Base-by-base conservation (phyloP, 2,329 filamentous ascomycete genomes). In the Pyrenochaeta sp. region DNA sequence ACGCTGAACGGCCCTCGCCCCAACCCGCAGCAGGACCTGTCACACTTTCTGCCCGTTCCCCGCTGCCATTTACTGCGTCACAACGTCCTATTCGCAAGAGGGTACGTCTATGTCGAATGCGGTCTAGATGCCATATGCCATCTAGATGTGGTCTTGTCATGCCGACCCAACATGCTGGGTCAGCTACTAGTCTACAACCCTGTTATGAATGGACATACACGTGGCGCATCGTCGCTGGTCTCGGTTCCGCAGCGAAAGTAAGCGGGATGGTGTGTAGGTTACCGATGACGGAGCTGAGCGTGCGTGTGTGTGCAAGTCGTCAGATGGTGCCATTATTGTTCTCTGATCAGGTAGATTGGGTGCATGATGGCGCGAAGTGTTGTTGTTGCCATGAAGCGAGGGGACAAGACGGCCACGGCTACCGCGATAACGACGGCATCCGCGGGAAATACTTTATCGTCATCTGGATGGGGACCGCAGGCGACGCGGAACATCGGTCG, bases 221-320 rank as follows among this genome's bases (percentile, higher is more conserved):
- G 73, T 75, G 73, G 69, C 73, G 64, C n/a, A 56, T 64, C 52
- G 54, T 68, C 51, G 67, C 60, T 75, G 69, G 72, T 50, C 53
- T 58, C 48, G 49, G 51, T 55, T 60, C 49, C 33, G 51, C 48
- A 48, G 55, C 9, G 14, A 33, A 43, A 48, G 55, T 55, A 52
- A 57, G 58, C 51, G 51, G 55, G 50, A 63, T 47, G 49, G 56
- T 56, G 53, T 55, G 55, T 33, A 42, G 48, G 49, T 42, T 43
- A 44, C 60, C 60, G 60, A 63, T 63, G 58, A 61, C 61, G 64
- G 63, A 59, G 60, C 46, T 58, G 55, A 56, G 40, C 40, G 40
- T 15, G 40, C 18, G 32, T 35, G 23, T 27, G 36, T 18, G 36
- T 39, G 14, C 12, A n/a, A 20, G 14, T 39, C 30, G 27, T 44